Evolutionary conservation across 2,329 filamentous ascomycete genomes (phyloP), one percentile per base, ranked within the genome.

Genomic region (Catunica adiposa): DNA sequence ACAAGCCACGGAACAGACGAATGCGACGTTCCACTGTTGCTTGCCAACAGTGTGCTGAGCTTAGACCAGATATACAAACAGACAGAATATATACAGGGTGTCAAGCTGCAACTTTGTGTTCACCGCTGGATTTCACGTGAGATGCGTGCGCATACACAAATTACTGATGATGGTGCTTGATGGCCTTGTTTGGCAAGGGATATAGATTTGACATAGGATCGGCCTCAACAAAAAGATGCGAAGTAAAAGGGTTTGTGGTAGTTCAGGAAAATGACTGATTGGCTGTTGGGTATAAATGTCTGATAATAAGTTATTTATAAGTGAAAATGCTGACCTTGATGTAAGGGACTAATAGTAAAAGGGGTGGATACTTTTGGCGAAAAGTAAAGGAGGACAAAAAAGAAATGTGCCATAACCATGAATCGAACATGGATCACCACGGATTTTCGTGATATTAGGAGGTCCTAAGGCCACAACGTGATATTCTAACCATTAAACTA

Each of bases 371-470:
- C n/a, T n/a, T 29, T 2, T 29, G n/a, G 3, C 14, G 29, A 51
- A 20, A 51, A 51, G 15, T 14, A 44, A 44, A 44, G 20, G 1
- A 44, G 4, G 6, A 42, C 5, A 3, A 44, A 22, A 44, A 44
- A 34, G 20, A 46, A 38, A 40, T 20, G 22, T 58, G 57, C 57
- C 57, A 56, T 58, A 58, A 58, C 53, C 53, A 58, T 58, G 57
- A 56, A 58, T 58, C 53, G 57, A 58, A 58, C 57, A 58, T 58
- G 57, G 57, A 54, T 58, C 57, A 55, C 57, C 53, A 56, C 57
- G 57, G 57, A 51, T 54, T 50, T 44, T 53, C 26, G 20, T 34
- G 25, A 17, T 31, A 31, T 20, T 51, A 31, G 25, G 47, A 40
- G 46, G 47, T 31, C 22, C 48, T 6, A 55, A 20, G 23, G 26